These are phyloP conservation scores for Mycena crocata DNA, from an alignment of 768 basidiomycete genomes.

Conservation along the genomic window DNA sequence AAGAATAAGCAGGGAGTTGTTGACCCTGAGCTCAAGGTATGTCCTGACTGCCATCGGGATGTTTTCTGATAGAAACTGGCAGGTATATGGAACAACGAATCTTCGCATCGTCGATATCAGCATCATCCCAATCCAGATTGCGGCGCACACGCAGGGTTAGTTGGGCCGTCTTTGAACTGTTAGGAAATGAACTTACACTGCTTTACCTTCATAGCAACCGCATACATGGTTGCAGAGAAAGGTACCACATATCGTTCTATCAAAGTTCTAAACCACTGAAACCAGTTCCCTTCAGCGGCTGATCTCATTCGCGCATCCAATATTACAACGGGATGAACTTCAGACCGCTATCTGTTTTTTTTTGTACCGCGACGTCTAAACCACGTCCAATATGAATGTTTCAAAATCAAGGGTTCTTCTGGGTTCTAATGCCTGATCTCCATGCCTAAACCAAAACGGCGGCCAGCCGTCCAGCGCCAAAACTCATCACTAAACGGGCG, in stretches of 20 bases:
- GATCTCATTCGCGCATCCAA: constrained; percentile 8
- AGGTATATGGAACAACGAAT: constrained; percentile 70
- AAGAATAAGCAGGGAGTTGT: constrained; percentile 64
- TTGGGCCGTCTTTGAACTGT: neutral
- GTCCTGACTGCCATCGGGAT: neutral
- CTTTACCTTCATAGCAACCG: constrained; percentile 45
- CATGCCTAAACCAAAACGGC: constrained; percentile 6
- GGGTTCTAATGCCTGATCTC: too few relatives aligned
- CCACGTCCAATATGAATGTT: neutral
- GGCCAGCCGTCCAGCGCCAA: constrained; percentile 9
- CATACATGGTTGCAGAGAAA: constrained; percentile 61
- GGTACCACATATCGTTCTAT: constrained; percentile 39
- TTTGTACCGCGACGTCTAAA: too few relatives aligned
- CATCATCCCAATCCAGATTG: constrained; percentile 25
- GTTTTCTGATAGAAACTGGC: neutral
- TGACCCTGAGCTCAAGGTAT: constrained; percentile 56
- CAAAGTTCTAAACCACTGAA: neutral
- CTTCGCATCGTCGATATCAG: constrained; percentile 46
- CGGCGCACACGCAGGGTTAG: constrained; percentile 29
- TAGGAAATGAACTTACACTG: neutral
- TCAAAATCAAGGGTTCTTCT: too few relatives aligned
- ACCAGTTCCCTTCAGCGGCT: neutral
- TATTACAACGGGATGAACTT: too few relatives aligned
- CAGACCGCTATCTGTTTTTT: too few relatives aligned
- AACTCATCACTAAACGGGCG: constrained; percentile 1